Percentiles rank a stretch among this genome's conserved stretches.
Conservation (phyloP, 768 basidiomycete genomes). For the Baorangia bicolor region DNA sequence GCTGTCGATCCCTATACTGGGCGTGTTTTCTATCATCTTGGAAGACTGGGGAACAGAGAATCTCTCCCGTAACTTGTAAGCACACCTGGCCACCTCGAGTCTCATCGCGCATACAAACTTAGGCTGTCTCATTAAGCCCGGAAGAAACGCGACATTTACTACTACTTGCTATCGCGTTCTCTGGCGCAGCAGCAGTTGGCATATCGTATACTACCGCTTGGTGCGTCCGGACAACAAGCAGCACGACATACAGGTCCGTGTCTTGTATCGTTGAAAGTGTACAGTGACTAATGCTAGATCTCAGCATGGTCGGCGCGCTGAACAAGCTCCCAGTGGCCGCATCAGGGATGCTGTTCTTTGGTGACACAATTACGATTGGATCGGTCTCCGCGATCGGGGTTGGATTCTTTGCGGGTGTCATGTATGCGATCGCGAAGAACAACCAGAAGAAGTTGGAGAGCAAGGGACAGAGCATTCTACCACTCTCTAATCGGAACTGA, state of each 20-base stretch:
- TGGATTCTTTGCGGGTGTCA: constrained; percentile 88
- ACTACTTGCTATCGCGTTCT: constrained; percentile 87
- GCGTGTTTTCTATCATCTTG: constrained; percentile 73
- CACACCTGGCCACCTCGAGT: neutral
- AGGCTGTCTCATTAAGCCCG: constrained; percentile 54
- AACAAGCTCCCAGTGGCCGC: constrained; percentile 98
- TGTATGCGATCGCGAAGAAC: constrained; percentile 94
- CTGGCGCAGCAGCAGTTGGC: constrained; percentile 95
- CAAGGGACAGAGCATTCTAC: constrained; percentile 60
- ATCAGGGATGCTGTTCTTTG: constrained; percentile 98
- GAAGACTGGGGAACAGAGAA: constrained; percentile 90
- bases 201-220: constrained; percentile 99
- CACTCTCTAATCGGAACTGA: constrained; percentile 55
- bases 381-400: constrained; percentile 84
- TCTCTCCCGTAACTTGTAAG: constrained; percentile 86
- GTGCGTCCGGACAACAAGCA: constrained; percentile 94
- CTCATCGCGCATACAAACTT: neutral
- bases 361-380: constrained; percentile 82
- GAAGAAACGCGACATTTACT: constrained; percentile 74
- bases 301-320: constrained; percentile 92
- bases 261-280: neutral
- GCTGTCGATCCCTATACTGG: constrained; percentile 88
- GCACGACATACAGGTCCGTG: constrained; percentile 92
- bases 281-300: constrained; percentile 7
- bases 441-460: constrained; percentile 81